Evolutionary conservation across 148 eudicot genomes (phyloP).

Genomic region (Chenopodium album): DNA sequence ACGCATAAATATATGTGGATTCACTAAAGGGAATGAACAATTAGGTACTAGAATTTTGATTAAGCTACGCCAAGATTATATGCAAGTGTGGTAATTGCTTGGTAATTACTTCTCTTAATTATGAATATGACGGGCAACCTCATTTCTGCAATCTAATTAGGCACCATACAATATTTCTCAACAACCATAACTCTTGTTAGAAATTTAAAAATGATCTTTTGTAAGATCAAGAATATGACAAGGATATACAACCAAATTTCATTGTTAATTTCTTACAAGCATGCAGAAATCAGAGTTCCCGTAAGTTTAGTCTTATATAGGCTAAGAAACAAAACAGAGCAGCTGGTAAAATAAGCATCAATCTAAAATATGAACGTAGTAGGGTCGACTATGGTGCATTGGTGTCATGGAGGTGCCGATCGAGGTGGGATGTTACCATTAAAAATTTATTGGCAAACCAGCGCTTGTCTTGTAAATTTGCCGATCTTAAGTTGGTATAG

Average conservation of each 20-base stretch:
- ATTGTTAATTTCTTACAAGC: background rate
- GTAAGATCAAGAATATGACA: background rate
- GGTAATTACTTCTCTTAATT: background rate
- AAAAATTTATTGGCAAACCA: background rate
- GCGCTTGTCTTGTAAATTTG: background rate
- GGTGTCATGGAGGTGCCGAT: background rate
- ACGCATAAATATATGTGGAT: background rate
- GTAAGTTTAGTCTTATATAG: background rate
- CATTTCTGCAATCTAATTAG: background rate
- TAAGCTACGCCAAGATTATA: background rate
- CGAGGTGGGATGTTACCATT: too few species aligned
- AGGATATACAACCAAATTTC: slow-evolving; percentile 1
- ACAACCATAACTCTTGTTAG: background rate
- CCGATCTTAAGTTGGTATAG: background rate
- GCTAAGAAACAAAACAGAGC: background rate
- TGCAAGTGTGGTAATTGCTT: background rate
- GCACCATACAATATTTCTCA: background rate
- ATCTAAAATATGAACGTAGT: too few species aligned
- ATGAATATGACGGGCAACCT: slow-evolving; percentile 13
- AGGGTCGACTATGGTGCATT: background rate
- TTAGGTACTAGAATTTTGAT: slow-evolving; percentile 1
- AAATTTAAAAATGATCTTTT: background rate
- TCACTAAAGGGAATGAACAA: background rate
- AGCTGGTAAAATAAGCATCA: background rate
- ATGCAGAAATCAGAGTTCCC: background rate